These are phyloP conservation scores for Camelina neglecta DNA, from an alignment of 345 rosid genomes.

Conservation along the genomic window DNA sequence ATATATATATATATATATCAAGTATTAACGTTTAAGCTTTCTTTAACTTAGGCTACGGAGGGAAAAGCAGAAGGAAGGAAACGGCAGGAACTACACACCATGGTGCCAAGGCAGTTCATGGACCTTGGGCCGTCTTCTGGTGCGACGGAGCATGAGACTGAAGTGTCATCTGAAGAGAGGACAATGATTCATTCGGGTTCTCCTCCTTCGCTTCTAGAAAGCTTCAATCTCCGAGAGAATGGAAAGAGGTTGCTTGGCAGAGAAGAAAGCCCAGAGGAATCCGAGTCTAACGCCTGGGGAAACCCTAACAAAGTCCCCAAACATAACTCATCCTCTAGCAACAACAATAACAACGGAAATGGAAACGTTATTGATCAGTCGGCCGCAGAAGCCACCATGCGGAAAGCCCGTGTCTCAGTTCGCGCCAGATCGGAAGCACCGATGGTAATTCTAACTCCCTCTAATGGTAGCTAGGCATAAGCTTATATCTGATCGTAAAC, in stretches of 20 bases:
- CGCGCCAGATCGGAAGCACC: constrained; percentile 98
- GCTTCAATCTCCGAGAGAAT: constrained; percentile 38
- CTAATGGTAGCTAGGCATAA: constrained; percentile 1
- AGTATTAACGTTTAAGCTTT: constrained; percentile 12
- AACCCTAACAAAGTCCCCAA: constrained; percentile 68
- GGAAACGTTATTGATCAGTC: constrained; percentile 60
- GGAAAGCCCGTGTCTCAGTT: constrained; percentile 98
- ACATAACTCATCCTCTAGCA: constrained; percentile 41
- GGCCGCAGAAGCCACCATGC: constrained; percentile 77
- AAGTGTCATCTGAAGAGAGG: constrained; percentile 79
- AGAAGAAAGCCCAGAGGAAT: constrained; percentile 69
- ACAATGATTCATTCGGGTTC: constrained; percentile 53
- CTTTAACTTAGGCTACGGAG: constrained; percentile 29
- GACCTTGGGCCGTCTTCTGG: constrained; percentile 62
- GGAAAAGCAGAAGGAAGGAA: constrained; percentile 36
- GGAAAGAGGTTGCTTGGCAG: constrained; percentile 54
- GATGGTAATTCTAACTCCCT: constrained; percentile 59
- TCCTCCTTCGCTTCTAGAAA: constrained; percentile 45
- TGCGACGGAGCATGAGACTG: constrained; percentile 53
- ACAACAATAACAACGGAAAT: constrained; percentile 30
- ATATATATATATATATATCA: neutral
- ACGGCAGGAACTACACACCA: constrained; percentile 33
- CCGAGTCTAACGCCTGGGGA: constrained; percentile 65
- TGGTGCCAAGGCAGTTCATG: constrained; percentile 75
- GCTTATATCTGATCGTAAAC: neutral